Percentiles rank a stretch among this genome's conserved stretches.
Conservation (phyloP, 768 basidiomycete genomes). For the Cystofilobasidium ferigula region DNA sequence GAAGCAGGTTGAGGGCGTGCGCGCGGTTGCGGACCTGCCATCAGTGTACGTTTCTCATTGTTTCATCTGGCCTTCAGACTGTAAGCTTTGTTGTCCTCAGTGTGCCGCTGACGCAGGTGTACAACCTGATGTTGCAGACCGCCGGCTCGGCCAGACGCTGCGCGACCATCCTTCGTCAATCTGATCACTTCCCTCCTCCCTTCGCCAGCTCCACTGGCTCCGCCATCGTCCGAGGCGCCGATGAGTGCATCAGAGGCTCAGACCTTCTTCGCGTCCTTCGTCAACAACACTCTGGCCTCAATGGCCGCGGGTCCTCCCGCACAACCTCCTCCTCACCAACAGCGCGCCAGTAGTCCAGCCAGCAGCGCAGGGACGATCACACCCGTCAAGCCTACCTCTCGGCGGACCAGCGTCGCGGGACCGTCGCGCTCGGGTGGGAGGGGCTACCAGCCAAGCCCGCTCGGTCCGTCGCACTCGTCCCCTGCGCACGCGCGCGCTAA, state of each 20-base stretch:
- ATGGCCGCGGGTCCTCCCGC: constrained; percentile 45
- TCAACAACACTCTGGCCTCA: constrained; percentile 31
- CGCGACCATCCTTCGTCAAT: neutral
- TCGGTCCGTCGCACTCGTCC: neutral
- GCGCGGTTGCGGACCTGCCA: neutral
- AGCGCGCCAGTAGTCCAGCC: too few relatives aligned
- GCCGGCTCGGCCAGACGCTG: neutral
- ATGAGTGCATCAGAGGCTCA: constrained; percentile 41
- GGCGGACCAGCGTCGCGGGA: neutral
- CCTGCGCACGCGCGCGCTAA: neutral
- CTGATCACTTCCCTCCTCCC: neutral
- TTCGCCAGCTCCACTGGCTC: neutral
- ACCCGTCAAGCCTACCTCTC: neutral
- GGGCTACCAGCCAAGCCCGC: neutral
- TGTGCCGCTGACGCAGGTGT: too few relatives aligned
- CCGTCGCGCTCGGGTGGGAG: neutral
- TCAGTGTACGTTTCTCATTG: too few relatives aligned
- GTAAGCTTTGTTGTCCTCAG: too few relatives aligned
- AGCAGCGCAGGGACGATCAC: constrained; percentile 37
- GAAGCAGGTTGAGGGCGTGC: neutral
- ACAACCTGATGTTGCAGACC: neutral
- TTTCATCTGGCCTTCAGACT: too few relatives aligned
- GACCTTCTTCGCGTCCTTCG: constrained; percentile 19
- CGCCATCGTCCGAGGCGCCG: constrained; percentile 31
- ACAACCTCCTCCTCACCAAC: constrained; percentile 33